Evolutionary conservation across 768 basidiomycete genomes (phyloP), one percentile per base, ranked within the genome.

Genomic region (Leccinellum luteum): DNA sequence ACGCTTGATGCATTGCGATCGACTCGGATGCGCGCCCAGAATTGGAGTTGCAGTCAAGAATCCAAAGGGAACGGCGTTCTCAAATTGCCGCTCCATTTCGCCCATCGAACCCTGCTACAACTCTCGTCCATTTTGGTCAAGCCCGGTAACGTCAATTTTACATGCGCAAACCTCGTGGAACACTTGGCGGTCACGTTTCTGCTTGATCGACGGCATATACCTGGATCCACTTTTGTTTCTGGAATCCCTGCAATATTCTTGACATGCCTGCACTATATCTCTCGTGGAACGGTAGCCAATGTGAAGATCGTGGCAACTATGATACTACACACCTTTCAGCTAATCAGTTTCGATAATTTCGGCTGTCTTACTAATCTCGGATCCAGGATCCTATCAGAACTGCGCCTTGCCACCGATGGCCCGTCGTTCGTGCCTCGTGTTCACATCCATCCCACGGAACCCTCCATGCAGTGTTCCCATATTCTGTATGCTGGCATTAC

Each of bases 361-460:
- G 35, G 35, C 1, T 56, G 49, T 38, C 23, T 43, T 38, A 30
- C 54, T 47, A 23, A 51, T 60, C 41, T 62, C 64, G 59, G 64
- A 61, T 62, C 60, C 54, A 57, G 56, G 59, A 51, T 19, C 41
- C 41, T 54, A 28, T 49, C 48, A 54, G 45, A 52, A n/a, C 54
- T 10, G n/a, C 32, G 48, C 51, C 53, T 23, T 58, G 60, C 55
- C 57, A 54, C 49, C 14, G 25, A 60, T 51, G 55, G n/a, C n/a
- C 55, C 49, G 45, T 52, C 48, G 48, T 57, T 55, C n/a, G 23
- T 51, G 60, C 71, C 69, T 71, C 69, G 60, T 73, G 71, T 71
- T 71, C 28, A 30, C 58, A 48, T 56, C 51, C 31, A 53, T 61
- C 66, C 41, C 51, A 69, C 56, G 66, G 58, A 49, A 44, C 38